Evolutionary conservation across 768 basidiomycete genomes (phyloP).

Genomic region (Suillus tomentosus): DNA sequence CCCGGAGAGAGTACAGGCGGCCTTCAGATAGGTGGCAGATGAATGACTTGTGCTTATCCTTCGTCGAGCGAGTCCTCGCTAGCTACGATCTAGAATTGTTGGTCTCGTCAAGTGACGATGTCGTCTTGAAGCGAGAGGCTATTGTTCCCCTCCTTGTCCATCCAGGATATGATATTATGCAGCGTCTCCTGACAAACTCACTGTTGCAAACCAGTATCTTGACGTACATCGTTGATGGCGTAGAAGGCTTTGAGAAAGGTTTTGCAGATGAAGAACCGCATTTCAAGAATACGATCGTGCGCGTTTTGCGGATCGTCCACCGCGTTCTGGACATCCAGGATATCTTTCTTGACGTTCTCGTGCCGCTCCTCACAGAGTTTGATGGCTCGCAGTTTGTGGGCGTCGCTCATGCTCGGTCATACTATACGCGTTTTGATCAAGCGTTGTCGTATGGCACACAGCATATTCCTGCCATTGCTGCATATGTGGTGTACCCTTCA

Average conservation of each 20-base stretch:
- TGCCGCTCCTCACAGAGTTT: constrained; percentile 73
- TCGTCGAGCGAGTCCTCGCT: constrained; percentile 81
- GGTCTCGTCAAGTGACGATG: constrained; percentile 57
- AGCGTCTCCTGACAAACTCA: constrained; percentile 72
- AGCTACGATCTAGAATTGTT: constrained; percentile 81
- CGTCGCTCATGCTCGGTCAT: constrained; percentile 61
- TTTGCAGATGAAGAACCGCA: constrained; percentile 68
- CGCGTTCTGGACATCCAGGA: constrained; percentile 85
- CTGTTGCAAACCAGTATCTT: constrained; percentile 74
- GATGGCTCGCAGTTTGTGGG: constrained; percentile 57
- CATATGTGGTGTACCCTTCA: constrained; percentile 69
- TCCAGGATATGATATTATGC: constrained; percentile 87
- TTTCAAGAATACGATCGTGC: constrained; percentile 74
- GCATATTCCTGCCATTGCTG: constrained; percentile 79
- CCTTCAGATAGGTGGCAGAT: constrained; percentile 84
- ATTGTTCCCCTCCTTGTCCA: constrained; percentile 65
- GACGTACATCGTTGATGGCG: constrained; percentile 78
- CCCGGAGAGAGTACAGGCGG: constrained; percentile 70
- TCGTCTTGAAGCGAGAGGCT: constrained; percentile 49
- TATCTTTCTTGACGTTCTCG: constrained; percentile 84
- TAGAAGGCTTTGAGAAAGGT: constrained; percentile 73
- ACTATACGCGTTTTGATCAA: constrained; percentile 74
- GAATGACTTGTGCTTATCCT: constrained; percentile 82
- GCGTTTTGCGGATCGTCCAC: constrained; percentile 79
- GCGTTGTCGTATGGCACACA: constrained; percentile 68